These are phyloP conservation scores for Papilionanthe hybrid DNA, from an alignment of 116 monocot genomes.

Conservation along the genomic window DNA sequence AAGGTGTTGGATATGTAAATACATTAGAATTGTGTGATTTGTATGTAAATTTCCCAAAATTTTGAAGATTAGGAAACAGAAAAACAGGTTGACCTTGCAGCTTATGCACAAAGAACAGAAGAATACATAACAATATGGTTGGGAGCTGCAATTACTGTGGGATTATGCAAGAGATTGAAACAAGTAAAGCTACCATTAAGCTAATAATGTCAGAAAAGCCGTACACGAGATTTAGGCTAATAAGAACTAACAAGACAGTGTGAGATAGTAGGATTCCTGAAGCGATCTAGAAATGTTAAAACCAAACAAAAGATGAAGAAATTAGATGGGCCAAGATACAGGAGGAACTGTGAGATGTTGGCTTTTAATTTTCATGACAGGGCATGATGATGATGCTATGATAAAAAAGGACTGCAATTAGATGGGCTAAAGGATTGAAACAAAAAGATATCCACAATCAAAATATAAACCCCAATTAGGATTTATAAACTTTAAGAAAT, in stretches of 20 bases:
- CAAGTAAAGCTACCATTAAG: neutral
- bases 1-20: no score
- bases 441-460: no score
- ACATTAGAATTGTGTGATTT: no score
- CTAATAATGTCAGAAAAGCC: neutral
- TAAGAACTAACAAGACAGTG: neutral
- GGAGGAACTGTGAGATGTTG: neutral
- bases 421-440: no score
- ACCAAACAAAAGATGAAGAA: neutral
- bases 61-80: neutral
- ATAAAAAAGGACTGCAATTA: no score
- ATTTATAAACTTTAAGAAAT: no score
- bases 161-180: neutral
- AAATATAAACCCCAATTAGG: no score
- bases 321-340: neutral
- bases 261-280: neutral
- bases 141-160: no score
- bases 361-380: neutral
- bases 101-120: neutral
- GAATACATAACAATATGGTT: neutral
- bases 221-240: neutral
- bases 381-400: no score
- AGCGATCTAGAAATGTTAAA: neutral
- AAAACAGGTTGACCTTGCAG: neutral
- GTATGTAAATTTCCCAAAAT: no score